These are phyloP conservation scores for Neurospora sp. DNA, from an alignment of 495 filamentous ascomycete genomes.

Conservation along the genomic window DNA sequence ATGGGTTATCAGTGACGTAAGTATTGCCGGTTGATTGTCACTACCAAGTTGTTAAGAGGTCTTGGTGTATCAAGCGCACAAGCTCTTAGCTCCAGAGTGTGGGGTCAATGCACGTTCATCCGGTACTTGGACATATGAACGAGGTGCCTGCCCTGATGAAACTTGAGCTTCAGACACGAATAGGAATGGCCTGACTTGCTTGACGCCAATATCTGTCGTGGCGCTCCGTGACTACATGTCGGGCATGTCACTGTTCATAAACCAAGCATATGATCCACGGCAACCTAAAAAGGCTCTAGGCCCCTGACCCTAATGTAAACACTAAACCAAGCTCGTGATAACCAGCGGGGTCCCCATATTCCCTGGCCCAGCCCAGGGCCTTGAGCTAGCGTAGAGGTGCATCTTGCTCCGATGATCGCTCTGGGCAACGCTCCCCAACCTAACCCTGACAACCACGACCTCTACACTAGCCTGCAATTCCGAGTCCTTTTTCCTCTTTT, in stretches of 20 bases:
- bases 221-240: not conserved
- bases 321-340: not conserved
- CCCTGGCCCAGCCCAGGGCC: not conserved
- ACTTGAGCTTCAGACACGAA: not conserved
- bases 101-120: not conserved
- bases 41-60: not conserved
- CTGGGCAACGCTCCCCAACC: not conserved
- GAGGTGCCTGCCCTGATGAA: not conserved
- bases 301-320: not conserved
- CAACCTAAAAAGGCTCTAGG: not conserved
- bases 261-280: not conserved
- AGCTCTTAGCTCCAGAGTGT: not conserved
- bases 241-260: not conserved
- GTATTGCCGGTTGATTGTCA: not conserved
- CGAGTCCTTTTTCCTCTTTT: not conserved
- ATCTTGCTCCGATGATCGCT: not conserved
- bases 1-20: not conserved
- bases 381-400: not conserved
- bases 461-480: not conserved
- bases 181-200: not conserved
- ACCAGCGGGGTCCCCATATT: not conserved
- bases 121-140: not conserved
- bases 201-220: not conserved
- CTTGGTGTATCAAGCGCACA: not conserved
- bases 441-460: not conserved